phyloP scores from a whole-genome alignment of 2,329 filamentous ascomycete genomes.

The Cladophialophora carrionii region DNA sequence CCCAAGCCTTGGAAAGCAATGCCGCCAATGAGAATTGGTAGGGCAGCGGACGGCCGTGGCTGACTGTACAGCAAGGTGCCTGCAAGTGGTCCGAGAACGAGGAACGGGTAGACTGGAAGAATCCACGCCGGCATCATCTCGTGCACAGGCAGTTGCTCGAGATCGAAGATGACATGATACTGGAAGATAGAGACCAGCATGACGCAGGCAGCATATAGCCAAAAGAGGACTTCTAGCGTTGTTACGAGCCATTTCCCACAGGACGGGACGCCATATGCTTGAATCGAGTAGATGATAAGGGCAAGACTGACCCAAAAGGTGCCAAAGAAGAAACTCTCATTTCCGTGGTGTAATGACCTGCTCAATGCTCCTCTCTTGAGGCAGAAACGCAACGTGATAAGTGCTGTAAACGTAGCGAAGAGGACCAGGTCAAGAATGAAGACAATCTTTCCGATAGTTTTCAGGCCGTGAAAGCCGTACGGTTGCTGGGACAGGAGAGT shows the following conservation, averaged over 20 bases:
- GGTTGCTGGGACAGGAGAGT: constrained; percentile 65
- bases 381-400: constrained; percentile 64
- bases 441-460: constrained; percentile 65
- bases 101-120: constrained; percentile 73
- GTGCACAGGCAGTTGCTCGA: constrained; percentile 61
- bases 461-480: constrained; percentile 65
- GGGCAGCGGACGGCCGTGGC: constrained; percentile 49
- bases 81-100: constrained; percentile 72
- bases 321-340: constrained; percentile 10
- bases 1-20: constrained; percentile 71
- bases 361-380: constrained; percentile 60
- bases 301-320: constrained; percentile 9
- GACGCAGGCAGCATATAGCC: not conserved
- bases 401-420: constrained; percentile 59
- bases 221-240: constrained; percentile 4
- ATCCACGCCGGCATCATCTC: constrained; percentile 76
- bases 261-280: constrained; percentile 5
- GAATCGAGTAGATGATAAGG: constrained; percentile 1
- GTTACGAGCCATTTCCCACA: constrained; percentile 3
- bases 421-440: constrained; percentile 70
- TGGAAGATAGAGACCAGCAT: constrained; percentile 11
- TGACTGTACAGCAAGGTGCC: constrained; percentile 65
- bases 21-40: constrained; percentile 67
- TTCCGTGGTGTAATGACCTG: constrained; percentile 1
- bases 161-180: constrained; percentile 52